These are phyloP conservation scores for Eucalyptus sp. DNA, from an alignment of 345 rosid genomes.

Conservation along the genomic window DNA sequence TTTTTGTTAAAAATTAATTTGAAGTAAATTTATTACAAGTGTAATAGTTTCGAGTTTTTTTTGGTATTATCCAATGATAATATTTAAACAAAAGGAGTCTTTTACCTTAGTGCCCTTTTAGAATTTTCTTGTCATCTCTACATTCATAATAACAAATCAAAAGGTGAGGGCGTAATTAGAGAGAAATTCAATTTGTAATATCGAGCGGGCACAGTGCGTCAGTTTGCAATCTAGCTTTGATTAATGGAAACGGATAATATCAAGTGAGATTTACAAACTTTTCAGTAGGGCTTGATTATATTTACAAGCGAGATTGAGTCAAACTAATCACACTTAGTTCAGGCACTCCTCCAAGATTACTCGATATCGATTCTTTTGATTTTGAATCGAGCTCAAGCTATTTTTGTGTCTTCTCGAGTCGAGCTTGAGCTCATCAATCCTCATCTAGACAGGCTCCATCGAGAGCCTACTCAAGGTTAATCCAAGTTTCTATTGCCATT, in stretches of 20 bases:
- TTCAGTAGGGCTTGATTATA: not conserved
- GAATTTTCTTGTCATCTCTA: not conserved
- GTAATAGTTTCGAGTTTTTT: rapidly evolving
- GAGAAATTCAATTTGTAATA: not conserved
- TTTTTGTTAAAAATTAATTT: too few species aligned
- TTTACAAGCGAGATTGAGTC: not conserved
- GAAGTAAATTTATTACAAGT: too few species aligned
- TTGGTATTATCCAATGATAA: too few species aligned
- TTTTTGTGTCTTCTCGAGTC: not conserved
- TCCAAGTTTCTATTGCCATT: not conserved
- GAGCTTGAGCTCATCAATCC: not conserved
- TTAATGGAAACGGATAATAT: not conserved
- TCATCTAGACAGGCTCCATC: not conserved
- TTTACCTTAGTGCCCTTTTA: not conserved
- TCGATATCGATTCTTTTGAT: not conserved
- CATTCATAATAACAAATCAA: not conserved
- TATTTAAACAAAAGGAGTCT: not conserved
- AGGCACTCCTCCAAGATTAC: rapidly evolving
- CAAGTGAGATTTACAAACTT: not conserved
- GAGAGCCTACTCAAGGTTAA: not conserved
- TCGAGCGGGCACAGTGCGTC: not conserved
- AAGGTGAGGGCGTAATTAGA: not conserved
- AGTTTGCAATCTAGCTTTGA: not conserved
- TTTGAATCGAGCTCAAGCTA: not conserved
- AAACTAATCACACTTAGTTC: not conserved